These are phyloP conservation scores for Acacia concinna DNA, from an alignment of 331 rosid genomes.

Conservation along the genomic window DNA sequence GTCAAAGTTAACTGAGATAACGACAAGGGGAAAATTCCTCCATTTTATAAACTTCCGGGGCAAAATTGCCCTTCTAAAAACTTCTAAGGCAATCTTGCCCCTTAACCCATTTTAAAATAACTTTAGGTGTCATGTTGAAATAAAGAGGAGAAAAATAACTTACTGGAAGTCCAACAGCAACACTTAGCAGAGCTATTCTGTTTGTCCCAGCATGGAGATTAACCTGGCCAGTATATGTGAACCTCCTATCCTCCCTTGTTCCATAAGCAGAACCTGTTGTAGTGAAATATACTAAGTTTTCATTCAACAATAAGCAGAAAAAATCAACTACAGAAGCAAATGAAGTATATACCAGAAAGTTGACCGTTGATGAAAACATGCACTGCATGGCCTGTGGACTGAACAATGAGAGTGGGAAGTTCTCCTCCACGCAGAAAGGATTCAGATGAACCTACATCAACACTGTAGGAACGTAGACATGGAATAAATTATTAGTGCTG, in stretches of 20 bases:
- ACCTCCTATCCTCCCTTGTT: constrained; percentile 80
- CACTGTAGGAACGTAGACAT: constrained; percentile 51
- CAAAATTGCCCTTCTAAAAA: no score
- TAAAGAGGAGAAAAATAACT: constrained; percentile 40
- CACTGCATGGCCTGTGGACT: constrained; percentile 95
- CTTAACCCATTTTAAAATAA: constrained; percentile 8
- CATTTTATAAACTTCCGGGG: no score
- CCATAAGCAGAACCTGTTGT: constrained; percentile 89
- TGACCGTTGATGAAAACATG: constrained; percentile 87
- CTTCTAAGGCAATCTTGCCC: no score
- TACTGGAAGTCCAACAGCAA: constrained; percentile 96
- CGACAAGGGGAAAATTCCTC: no score
- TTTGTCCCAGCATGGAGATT: constrained; percentile 81
- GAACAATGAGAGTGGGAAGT: constrained; percentile 83
- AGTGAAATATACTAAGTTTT: constrained; percentile 17
- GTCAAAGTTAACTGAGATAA: no score
- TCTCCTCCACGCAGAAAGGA: constrained; percentile 85
- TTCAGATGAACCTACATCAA: constrained; percentile 75
- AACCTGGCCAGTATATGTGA: constrained; percentile 74
- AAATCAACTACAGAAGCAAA: constrained; percentile 28
- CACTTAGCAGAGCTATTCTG: constrained; percentile 86
- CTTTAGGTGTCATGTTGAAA: constrained; percentile 20
- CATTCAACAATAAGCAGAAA: constrained; percentile 20
- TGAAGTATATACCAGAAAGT: constrained; percentile 67
- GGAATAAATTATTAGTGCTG: constrained; percentile 20